Base-by-base conservation (phyloP, 345 rosid genomes). In the Bruguiera parviflora region DNA sequence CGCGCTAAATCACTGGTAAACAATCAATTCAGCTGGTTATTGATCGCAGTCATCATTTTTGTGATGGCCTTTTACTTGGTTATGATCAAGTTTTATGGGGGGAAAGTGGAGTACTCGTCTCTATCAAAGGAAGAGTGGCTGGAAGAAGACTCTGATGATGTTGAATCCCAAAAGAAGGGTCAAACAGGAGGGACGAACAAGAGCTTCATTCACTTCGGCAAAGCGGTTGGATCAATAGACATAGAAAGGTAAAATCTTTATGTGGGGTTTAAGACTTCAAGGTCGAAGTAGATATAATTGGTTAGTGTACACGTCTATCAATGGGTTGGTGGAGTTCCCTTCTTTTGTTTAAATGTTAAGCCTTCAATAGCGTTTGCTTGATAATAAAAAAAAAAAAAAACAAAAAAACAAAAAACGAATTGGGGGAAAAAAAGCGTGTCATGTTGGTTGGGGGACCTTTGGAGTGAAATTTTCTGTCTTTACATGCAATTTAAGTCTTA, bases 1-100 rank as follows among this genome's bases (percentile, higher is more conserved):
- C 72, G 96, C 32, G 92, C 92, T 4, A 86, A 85, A 67, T 80
- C 97, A 19, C 65, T 86, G 56, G 92, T 84, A 2, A 89, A 89
- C 67, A 82, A 89, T 58, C 82, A 77, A 51, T 89, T 92, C 73
- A 77, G 94, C 51, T 85, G 85, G 92, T 73, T 76, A 62, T 67
- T 88, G 76, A 79, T 91, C 29, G 73, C 60, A 2, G 57, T 85
- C 39, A 78, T 84, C 25, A 69, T 77, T 65, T 81, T 84, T 75
- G 73, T 83, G 25, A 73, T 89, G 77, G 51, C 67, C 47, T 69
- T 87, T 28, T 85, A 87, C 72, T 22, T 89, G 71, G 67, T 58
- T 4, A 65, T 88, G 78, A 69, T 67, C 31, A 85, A 72, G 35
- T 51, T 77, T 18, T 86, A 84, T 16, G 80, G 79, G 1, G 83